These are phyloP conservation scores for Spathaspora passalidarum DNA, from an alignment of 805 yeast species.

Conservation along the genomic window DNA sequence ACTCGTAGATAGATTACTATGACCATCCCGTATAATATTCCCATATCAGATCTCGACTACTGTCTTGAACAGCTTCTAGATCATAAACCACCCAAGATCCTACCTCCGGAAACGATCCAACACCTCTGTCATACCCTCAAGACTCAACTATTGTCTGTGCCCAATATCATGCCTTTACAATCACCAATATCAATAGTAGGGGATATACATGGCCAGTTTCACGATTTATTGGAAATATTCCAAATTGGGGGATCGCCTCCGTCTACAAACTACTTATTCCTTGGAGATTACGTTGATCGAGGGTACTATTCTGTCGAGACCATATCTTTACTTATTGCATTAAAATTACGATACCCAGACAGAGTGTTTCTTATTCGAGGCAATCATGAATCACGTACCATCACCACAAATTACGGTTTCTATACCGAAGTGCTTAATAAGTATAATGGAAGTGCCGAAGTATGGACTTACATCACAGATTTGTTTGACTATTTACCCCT, in stretches of 20 bases:
- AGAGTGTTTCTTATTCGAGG: slow-evolving; percentile 85
- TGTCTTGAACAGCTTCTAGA: slow-evolving; percentile 40
- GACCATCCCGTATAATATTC: slow-evolving; percentile 32
- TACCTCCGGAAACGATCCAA: slow-evolving; percentile 41
- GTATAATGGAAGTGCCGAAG: slow-evolving; percentile 67
- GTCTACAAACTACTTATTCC: slow-evolving; percentile 84
- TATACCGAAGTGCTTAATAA: slow-evolving; percentile 91
- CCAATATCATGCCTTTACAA: slow-evolving; percentile 79
- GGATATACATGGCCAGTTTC: slow-evolving; percentile 96
- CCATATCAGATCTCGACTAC: slow-evolving; percentile 38
- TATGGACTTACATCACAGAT: slow-evolving; percentile 90
- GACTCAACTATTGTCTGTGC: slow-evolving; percentile 72
- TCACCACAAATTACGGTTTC: slow-evolving; percentile 96
- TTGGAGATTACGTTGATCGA: slow-evolving; percentile 96
- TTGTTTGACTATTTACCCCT: slow-evolving; percentile 87
- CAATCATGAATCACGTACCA: slow-evolving; percentile 94
- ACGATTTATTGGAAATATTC: slow-evolving; percentile 88
- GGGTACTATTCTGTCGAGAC: slow-evolving; percentile 95
- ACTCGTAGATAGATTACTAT: no score
- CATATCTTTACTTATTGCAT: slow-evolving; percentile 72
- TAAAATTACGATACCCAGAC: slow-evolving; percentile 84
- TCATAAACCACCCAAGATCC: slow-evolving; percentile 38
- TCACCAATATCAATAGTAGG: slow-evolving; percentile 96
- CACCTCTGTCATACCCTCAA: slow-evolving; percentile 71
- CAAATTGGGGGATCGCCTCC: slow-evolving; percentile 93